These are phyloP conservation scores for Colletotrichum sp. DNA, from an alignment of 2,329 filamentous ascomycete genomes.

Conservation along the genomic window DNA sequence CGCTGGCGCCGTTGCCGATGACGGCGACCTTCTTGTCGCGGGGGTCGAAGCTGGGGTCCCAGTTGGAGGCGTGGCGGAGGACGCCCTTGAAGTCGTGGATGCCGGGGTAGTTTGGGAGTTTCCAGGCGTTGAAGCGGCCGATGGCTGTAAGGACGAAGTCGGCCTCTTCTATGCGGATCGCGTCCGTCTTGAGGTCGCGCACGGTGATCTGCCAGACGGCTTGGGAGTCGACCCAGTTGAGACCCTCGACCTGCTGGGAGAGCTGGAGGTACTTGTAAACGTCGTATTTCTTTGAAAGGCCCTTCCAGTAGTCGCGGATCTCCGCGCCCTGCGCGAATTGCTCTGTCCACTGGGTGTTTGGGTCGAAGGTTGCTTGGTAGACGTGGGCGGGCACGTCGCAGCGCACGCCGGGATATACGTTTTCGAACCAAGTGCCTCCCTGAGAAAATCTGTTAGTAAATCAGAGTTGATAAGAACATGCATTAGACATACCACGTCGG, in stretches of 20 bases:
- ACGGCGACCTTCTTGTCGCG: slow-evolving; percentile 58
- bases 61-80: slow-evolving; percentile 66
- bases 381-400: slow-evolving; percentile 74
- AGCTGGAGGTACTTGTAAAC: slow-evolving; percentile 65
- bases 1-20: slow-evolving; percentile 68
- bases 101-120: slow-evolving; percentile 65
- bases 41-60: slow-evolving; percentile 57
- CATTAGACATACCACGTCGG: slow-evolving; percentile 60
- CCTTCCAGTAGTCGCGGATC: slow-evolving; percentile 71
- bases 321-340: slow-evolving; percentile 71
- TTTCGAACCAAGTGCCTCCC: slow-evolving; percentile 61
- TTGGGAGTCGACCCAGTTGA: slow-evolving; percentile 58
- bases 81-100: slow-evolving; percentile 58
- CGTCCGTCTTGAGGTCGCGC: slow-evolving; percentile 40
- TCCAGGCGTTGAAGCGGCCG: slow-evolving; percentile 71
- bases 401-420: slow-evolving; percentile 67
- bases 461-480: rapidly evolving
- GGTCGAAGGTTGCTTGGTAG: slow-evolving; percentile 72
- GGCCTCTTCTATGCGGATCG: slow-evolving; percentile 49
- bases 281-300: slow-evolving; percentile 65
- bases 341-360: slow-evolving; percentile 73
- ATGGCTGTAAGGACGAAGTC: slow-evolving; percentile 69
- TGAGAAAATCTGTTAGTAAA: slow-evolving; percentile 15
- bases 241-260: slow-evolving; percentile 58
- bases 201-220: slow-evolving; percentile 62